Evolutionary conservation across 441 rosid genomes (phyloP).

Genomic region (Erysimum cheiri): DNA sequence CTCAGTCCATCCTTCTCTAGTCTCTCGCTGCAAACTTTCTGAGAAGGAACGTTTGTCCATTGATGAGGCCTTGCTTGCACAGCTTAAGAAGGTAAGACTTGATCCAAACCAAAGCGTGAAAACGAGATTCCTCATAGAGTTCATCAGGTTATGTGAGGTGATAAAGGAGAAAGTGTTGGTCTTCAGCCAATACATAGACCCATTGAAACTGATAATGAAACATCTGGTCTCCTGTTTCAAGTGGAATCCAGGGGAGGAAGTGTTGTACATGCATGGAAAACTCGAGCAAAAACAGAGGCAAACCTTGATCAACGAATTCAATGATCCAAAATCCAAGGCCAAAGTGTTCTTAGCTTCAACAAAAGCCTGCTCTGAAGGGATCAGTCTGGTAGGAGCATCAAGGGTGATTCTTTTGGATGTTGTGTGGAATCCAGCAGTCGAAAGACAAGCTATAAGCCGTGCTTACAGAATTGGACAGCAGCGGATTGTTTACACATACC

Average conservation of each 20-base stretch:
- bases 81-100: slow-evolving; percentile 32
- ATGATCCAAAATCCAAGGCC: slow-evolving; percentile 52
- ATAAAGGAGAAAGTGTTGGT: slow-evolving; percentile 64
- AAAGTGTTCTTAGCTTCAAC: slow-evolving; percentile 77
- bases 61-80: slow-evolving; percentile 40
- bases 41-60: slow-evolving; percentile 26
- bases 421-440: slow-evolving; percentile 78
- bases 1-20: slow-evolving; percentile 72
- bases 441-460: slow-evolving; percentile 79
- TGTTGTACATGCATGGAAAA: slow-evolving; percentile 61
- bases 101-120: slow-evolving; percentile 62
- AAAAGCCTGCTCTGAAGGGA: slow-evolving; percentile 79
- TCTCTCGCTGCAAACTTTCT: slow-evolving; percentile 34
- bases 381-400: slow-evolving; percentile 80
- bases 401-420: slow-evolving; percentile 75
- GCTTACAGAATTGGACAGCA: slow-evolving; percentile 79
- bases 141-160: slow-evolving; percentile 50
- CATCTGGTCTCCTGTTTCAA: slow-evolving; percentile 47
- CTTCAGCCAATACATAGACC: slow-evolving; percentile 62
- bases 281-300: slow-evolving; percentile 54
- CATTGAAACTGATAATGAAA: slow-evolving; percentile 52
- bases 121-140: slow-evolving; percentile 61
- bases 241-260: slow-evolving; percentile 58
- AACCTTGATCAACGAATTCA: slow-evolving; percentile 54
- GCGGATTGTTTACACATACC: slow-evolving; percentile 61